phyloP scores from a whole-genome alignment of 768 basidiomycete species.

The Dioszegia crocea region DNA sequence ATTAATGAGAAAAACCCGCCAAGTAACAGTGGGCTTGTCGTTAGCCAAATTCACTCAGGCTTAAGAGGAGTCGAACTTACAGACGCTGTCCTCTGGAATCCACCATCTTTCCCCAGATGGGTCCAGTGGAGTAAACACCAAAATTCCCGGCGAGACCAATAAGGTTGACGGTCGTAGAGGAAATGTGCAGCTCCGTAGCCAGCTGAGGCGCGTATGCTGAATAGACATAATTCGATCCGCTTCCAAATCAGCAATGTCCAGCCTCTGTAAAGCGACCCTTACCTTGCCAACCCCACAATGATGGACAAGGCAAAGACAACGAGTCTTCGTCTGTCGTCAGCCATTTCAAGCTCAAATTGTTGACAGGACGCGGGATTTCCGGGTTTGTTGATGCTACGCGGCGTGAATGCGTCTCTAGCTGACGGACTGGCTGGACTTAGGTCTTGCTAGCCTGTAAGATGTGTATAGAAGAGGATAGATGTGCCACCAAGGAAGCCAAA shows the following conservation, averaged over 20 bases:
- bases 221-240: conserved; percentile 21
- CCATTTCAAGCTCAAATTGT: not conserved
- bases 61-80: too few species aligned
- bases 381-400: too few species aligned
- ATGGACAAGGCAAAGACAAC: conserved; percentile 13
- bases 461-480: too few species aligned
- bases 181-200: conserved; percentile 66
- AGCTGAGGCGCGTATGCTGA: conserved; percentile 83
- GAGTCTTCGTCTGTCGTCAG: conserved; percentile 1
- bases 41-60: not conserved
- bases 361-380: too few species aligned
- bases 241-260: conserved; percentile 3
- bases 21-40: conserved; percentile 56
- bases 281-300: conserved; percentile 25
- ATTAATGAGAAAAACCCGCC: conserved; percentile 61
- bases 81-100: conserved; percentile 66
- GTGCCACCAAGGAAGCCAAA: too few species aligned
- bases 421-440: too few species aligned
- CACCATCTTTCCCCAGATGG: conserved; percentile 72
- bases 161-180: conserved; percentile 76
- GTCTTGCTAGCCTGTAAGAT: too few species aligned
- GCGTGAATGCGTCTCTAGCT: too few species aligned
- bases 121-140: conserved; percentile 72
- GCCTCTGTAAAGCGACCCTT: not conserved
- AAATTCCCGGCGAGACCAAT: conserved; percentile 60